phyloP scores from a whole-genome alignment of 2,329 filamentous ascomycete genomes.

The Scedosporium dehoogii region DNA sequence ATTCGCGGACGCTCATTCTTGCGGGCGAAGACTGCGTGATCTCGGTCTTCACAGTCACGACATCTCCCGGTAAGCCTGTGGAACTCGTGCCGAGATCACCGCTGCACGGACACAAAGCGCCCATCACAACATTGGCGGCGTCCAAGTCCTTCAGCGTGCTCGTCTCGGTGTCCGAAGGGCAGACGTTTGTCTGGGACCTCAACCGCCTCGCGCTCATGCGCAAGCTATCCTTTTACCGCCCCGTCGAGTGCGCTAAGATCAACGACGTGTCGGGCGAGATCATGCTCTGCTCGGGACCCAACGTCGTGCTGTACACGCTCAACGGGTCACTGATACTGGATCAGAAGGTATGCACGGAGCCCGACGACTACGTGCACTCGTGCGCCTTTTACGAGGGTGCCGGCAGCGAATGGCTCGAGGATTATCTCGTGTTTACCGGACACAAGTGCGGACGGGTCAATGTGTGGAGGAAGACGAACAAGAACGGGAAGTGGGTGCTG shows the following conservation, averaged over 20 bases:
- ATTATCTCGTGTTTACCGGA: conserved; percentile 78
- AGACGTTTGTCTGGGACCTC: conserved; percentile 85
- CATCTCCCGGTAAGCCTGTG: conserved; percentile 54
- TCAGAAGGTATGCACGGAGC: conserved; percentile 59
- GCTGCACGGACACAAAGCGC: conserved; percentile 81
- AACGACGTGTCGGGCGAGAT: conserved; percentile 90
- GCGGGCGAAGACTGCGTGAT: conserved; percentile 88
- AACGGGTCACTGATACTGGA: conserved; percentile 78
- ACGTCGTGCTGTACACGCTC: conserved; percentile 71
- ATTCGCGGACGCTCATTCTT: conserved; percentile 84
- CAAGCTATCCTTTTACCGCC: conserved; percentile 50
- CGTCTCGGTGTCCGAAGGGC: conserved; percentile 71
- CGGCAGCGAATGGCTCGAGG: conserved; percentile 85
- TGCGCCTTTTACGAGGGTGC: conserved; percentile 91
- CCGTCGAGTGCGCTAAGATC: conserved; percentile 67
- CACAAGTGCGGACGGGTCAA: conserved; percentile 79
- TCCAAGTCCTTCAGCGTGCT: conserved; percentile 84
- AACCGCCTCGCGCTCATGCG: conserved; percentile 83
- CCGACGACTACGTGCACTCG: conserved; percentile 66
- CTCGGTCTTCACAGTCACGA: conserved; percentile 67
- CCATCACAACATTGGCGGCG: conserved; percentile 72
- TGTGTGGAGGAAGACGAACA: conserved; percentile 52
- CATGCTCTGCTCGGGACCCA: conserved; percentile 67
- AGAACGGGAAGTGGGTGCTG: conserved; percentile 58
- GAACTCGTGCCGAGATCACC: conserved; percentile 72